A percentile compares a stretch with the other conserved stretches of the same genome.
Evolutionary conservation across 495 filamentous ascomycete species (phyloP).

Genomic region (Bryoglossum gracile): DNA sequence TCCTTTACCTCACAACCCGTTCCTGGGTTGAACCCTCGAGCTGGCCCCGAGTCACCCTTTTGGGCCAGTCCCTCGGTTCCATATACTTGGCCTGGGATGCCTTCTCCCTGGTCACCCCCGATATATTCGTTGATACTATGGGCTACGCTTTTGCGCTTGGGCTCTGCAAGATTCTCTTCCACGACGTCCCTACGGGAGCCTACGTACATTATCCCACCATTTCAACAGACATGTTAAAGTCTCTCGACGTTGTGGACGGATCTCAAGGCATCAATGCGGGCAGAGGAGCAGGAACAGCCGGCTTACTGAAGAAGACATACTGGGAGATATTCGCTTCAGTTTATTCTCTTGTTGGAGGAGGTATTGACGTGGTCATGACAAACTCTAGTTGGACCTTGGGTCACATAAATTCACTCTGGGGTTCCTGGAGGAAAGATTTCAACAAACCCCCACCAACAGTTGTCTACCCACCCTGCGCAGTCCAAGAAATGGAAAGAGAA

Average conservation of each 20-base stretch:
- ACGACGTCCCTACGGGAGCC: constrained; percentile 71
- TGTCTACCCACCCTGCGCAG: constrained; percentile 88
- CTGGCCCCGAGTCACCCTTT: constrained; percentile 90
- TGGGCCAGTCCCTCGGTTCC: constrained; percentile 86
- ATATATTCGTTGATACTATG: constrained; percentile 96
- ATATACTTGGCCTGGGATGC: constrained; percentile 83
- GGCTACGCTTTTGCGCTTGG: constrained; percentile 90
- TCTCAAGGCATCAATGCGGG: constrained; percentile 77
- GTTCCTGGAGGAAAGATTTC: constrained; percentile 40
- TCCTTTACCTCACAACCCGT: constrained; percentile 84
- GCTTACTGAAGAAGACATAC: constrained; percentile 65
- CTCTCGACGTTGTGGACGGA: constrained; percentile 59
- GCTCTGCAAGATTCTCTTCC: constrained; percentile 76
- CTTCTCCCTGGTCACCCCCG: constrained; percentile 84
- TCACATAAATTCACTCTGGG: constrained; percentile 81
- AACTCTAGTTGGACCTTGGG: constrained; percentile 90
- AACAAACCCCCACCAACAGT: constrained; percentile 40
- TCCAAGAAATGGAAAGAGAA: constrained; percentile 65
- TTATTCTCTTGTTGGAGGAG: constrained; percentile 72
- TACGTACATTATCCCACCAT: constrained; percentile 99
- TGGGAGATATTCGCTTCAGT: constrained; percentile 78
- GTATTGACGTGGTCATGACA: constrained; percentile 89
- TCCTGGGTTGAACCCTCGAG: constrained; percentile 75
- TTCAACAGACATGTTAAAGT: constrained; percentile 92
- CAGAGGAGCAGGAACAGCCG: constrained; percentile 59